Evolutionary conservation across 441 rosid species (phyloP).

Genomic region (Croton laevigatus): DNA sequence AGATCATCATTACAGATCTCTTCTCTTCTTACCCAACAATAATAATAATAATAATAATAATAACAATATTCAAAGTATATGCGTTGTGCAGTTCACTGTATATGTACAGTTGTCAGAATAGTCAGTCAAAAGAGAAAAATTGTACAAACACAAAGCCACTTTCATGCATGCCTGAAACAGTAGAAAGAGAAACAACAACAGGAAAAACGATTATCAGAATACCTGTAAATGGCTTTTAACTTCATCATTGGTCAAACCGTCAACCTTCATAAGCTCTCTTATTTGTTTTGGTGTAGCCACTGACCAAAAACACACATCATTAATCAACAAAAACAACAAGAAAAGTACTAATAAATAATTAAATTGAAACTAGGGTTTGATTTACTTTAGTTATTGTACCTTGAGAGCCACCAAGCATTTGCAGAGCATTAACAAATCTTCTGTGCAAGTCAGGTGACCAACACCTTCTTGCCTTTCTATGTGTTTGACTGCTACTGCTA

Average conservation of each 20-base stretch:
- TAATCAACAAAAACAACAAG: constrained; percentile 6
- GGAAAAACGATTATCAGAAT: background rate
- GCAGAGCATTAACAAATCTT: constrained; percentile 91
- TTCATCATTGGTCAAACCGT: constrained; percentile 95
- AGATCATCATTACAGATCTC: constrained; percentile 12
- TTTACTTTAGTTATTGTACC: constrained; percentile 37
- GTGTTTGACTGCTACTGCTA: constrained; percentile 39
- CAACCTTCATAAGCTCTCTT: constrained; percentile 93
- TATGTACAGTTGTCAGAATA: background rate
- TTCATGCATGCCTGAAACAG: constrained; percentile 24
- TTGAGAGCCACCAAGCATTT: constrained; percentile 99
- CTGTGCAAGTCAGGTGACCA: constrained; percentile 99
- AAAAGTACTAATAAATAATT: background rate
- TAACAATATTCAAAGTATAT: constrained; percentile 20
- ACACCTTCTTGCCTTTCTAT: constrained; percentile 90
- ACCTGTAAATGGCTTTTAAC: constrained; percentile 99
- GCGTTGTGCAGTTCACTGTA: constrained; percentile 15
- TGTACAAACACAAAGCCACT: constrained; percentile 25
- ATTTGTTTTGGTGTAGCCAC: constrained; percentile 98
- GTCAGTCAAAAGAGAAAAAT: constrained; percentile 30
- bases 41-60: background rate
- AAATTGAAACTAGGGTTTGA: too few species aligned
- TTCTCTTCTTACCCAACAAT: background rate
- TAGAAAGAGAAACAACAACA: background rate
- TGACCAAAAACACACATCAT: constrained; percentile 22